Evolutionary conservation across 495 filamentous ascomycete species (phyloP).

Genomic region (Peziza echinospora): DNA sequence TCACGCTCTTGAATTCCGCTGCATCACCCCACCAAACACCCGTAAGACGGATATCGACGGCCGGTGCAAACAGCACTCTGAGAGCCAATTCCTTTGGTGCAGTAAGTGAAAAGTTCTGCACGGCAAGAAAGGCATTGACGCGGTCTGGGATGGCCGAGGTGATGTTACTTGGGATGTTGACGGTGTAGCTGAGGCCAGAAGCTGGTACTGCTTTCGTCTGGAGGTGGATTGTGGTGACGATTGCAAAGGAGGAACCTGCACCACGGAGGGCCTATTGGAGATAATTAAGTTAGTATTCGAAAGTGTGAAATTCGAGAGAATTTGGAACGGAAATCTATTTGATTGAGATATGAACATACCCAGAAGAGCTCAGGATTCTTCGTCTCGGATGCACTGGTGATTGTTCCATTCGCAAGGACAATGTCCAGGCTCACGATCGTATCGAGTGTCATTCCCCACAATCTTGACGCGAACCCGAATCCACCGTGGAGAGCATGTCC

Average conservation of each 20-base stretch:
- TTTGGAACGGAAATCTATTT: too few relatives aligned
- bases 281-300: not conserved
- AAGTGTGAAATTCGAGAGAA: too few relatives aligned
- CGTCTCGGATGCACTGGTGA: conserved; percentile 23
- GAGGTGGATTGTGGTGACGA: conserved; percentile 41
- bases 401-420: conserved; percentile 36
- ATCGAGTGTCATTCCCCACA: conserved; percentile 44
- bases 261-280: conserved; percentile 26
- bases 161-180: conserved; percentile 29
- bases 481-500: conserved; percentile 58
- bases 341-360: conserved; percentile 11
- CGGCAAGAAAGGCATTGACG: not conserved
- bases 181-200: too few relatives aligned
- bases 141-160: not conserved
- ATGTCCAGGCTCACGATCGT: conserved; percentile 36
- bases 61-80: not conserved
- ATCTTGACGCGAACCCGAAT: conserved; percentile 36
- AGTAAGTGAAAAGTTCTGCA: not conserved
- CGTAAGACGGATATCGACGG: not conserved
- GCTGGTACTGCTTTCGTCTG: conserved; percentile 36
- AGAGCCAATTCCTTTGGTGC: not conserved
- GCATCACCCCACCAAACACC: not conserved
- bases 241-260: conserved; percentile 38
- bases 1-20: not conserved
- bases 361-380: conserved; percentile 31